Evolutionary conservation across 345 rosid species (phyloP).

Genomic region (Citrus medica): DNA sequence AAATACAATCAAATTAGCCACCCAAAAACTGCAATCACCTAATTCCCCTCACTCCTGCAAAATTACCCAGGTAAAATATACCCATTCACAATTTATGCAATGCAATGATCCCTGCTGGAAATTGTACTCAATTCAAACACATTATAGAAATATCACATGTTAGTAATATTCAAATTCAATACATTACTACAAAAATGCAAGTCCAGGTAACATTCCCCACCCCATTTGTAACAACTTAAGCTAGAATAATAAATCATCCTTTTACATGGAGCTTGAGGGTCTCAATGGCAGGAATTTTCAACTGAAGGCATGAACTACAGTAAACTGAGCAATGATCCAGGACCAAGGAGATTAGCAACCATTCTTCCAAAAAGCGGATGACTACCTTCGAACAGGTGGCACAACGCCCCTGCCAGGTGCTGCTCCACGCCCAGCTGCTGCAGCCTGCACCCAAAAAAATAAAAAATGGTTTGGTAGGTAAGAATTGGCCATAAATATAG

Average conservation of each 20-base stretch:
- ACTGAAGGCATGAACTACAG: neutral
- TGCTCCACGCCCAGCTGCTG: constrained; percentile 80
- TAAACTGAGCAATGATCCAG: neutral
- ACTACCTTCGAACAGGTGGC: constrained; percentile 72
- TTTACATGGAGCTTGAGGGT: constrained; percentile 1
- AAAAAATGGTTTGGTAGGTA: neutral
- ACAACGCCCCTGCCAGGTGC: constrained; percentile 71
- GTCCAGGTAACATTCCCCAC: neutral
- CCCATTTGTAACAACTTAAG: neutral
- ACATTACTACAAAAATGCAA: neutral
- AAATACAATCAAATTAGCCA: too few relatives aligned
- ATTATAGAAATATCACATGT: neutral
- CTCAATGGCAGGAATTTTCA: neutral
- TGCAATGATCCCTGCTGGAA: neutral
- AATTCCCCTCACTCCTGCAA: neutral
- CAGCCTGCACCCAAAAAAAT: constrained; percentile 37
- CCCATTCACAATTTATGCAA: neutral
- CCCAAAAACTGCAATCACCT: too few relatives aligned
- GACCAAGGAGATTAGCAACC: neutral
- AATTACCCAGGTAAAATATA: neutral
- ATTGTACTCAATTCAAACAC: neutral
- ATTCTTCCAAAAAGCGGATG: constrained; percentile 10
- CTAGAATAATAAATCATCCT: neutral
- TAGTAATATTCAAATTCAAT: neutral
- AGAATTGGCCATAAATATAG: neutral